Conservation (phyloP, 176 grass and related monocot genomes). For the Musa schizocarpa region DNA sequence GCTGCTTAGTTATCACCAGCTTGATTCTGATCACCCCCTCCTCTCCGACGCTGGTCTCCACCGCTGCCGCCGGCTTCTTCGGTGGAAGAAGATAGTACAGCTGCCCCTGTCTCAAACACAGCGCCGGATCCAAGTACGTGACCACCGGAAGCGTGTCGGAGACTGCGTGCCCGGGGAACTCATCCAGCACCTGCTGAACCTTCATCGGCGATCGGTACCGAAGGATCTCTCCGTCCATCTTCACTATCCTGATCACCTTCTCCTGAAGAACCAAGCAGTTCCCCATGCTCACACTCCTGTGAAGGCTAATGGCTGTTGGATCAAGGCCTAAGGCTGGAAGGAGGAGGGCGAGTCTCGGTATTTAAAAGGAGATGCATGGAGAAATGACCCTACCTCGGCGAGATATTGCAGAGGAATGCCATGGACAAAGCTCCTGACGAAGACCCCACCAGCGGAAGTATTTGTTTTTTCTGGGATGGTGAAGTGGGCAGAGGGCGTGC, state of each 20-base stretch:
- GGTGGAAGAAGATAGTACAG: slow-evolving; percentile 15
- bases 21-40: slow-evolving; percentile 28
- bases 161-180: slow-evolving; percentile 9
- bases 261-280: slow-evolving; percentile 35
- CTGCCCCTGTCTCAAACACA: slow-evolving; percentile 7
- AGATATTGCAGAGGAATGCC: neutral
- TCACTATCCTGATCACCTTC: slow-evolving; percentile 23
- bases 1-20: slow-evolving; percentile 30
- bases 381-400: neutral
- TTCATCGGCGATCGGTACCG: slow-evolving; percentile 9
- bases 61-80: neutral
- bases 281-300: slow-evolving; percentile 18
- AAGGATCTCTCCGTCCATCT: slow-evolving; percentile 21
- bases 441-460: neutral
- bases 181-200: slow-evolving; percentile 13
- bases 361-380: slow-evolving; percentile 8
- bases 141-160: slow-evolving; percentile 3
- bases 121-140: slow-evolving; percentile 1
- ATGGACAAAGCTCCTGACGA: neutral
- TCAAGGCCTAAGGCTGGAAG: neutral
- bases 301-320: neutral
- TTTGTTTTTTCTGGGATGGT: neutral
- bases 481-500: neutral
- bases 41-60: neutral
- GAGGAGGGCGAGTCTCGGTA: neutral